A percentile compares a stretch with the other conserved stretches of the same genome.
phyloP scores from a whole-genome alignment of 345 rosid species.

The Turnera subulata region DNA sequence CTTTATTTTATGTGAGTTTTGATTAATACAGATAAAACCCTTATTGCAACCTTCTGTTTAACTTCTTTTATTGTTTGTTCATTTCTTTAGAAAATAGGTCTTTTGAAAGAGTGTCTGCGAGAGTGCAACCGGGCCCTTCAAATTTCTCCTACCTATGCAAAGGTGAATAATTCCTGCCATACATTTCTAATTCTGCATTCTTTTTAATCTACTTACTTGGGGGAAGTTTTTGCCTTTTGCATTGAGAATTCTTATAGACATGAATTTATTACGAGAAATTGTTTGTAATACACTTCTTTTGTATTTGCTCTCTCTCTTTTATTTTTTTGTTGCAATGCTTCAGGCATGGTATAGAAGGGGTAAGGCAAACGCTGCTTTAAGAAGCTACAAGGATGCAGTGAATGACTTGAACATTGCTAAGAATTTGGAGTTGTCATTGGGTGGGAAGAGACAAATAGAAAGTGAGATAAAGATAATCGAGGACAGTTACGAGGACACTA shows the following conservation, averaged over 20 bases:
- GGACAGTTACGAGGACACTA: constrained; percentile 17
- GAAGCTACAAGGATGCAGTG: constrained; percentile 47
- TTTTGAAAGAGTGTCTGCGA: constrained; percentile 47
- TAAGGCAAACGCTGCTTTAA: constrained; percentile 62
- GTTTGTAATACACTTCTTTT: neutral
- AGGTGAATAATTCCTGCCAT: constrained; percentile 38
- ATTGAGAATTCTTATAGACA: neutral
- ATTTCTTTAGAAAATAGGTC: constrained; percentile 53
- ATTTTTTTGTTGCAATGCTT: constrained; percentile 5
- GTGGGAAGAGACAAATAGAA: constrained; percentile 76
- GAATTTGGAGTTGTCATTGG: constrained; percentile 42
- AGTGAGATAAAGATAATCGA: constrained; percentile 42
- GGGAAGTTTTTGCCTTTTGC: neutral
- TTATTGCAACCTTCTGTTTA: neutral
- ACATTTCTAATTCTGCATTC: neutral
- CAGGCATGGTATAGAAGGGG: constrained; percentile 90
- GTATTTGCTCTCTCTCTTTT: neutral
- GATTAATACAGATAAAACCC: neutral
- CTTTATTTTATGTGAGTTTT: constrained; percentile 45
- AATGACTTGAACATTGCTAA: constrained; percentile 52
- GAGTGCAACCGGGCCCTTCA: constrained; percentile 77
- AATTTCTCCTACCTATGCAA: constrained; percentile 59
- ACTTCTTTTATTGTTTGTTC: constrained; percentile 6
- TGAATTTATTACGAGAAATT: neutral
- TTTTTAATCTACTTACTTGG: neutral